Conservation (phyloP, 2,329 filamentous ascomycete species). For the Diaporthe sp. region DNA sequence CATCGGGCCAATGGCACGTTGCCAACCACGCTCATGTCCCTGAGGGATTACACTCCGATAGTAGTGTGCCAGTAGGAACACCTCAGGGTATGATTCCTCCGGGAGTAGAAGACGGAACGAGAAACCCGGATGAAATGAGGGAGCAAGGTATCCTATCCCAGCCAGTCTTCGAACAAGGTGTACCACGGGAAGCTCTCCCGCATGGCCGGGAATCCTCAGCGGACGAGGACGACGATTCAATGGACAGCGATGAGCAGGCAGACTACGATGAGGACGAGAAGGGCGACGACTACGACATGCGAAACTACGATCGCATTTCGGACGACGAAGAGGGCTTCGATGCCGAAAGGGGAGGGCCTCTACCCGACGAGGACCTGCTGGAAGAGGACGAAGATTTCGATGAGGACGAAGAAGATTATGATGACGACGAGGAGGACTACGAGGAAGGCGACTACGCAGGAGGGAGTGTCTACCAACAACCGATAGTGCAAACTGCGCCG, state of each 20-base stretch:
- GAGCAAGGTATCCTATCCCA: conserved; percentile 35
- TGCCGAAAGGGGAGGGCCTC: conserved; percentile 37
- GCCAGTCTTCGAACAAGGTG: conserved; percentile 39
- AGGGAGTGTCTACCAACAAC: not conserved
- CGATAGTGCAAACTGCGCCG: not conserved
- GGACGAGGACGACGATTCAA: conserved; percentile 44
- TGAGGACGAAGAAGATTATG: conserved; percentile 41
- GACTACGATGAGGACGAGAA: conserved; percentile 49
- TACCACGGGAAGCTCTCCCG: conserved; percentile 34
- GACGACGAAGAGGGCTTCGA: conserved; percentile 46
- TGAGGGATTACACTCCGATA: conserved; percentile 35
- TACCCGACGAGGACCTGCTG: conserved; percentile 41
- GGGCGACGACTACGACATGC: conserved; percentile 50
- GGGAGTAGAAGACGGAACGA: conserved; percentile 40
- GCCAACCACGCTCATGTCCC: conserved; percentile 30
- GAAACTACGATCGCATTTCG: conserved; percentile 50
- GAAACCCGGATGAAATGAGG: conserved; percentile 39
- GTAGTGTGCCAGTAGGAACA: not conserved
- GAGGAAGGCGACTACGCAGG: conserved; percentile 44
- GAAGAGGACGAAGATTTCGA: conserved; percentile 42
- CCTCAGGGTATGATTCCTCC: conserved; percentile 40
- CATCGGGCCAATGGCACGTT: conserved; percentile 35
- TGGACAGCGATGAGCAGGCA: conserved; percentile 46
- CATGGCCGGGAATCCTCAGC: conserved; percentile 40
- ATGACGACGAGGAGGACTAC: conserved; percentile 46